Evolutionary conservation across 345 rosid species (phyloP), one percentile per base, ranked within the genome.

Genomic region (Draba incana): DNA sequence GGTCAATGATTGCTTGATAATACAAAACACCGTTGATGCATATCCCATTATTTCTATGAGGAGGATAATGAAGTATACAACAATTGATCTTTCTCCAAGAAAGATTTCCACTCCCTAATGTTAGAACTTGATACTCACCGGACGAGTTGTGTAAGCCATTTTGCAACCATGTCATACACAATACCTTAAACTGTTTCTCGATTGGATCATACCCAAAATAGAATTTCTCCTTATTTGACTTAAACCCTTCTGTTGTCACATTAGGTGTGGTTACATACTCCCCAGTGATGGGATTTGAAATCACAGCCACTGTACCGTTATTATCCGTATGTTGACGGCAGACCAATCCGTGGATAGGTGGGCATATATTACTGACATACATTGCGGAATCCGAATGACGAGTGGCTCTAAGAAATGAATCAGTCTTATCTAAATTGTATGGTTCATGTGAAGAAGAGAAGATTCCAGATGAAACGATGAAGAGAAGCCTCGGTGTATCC

Each of bases 191-290:
- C 39, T 16, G 62, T 10, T 55, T 43, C 2, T 30, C 44, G 42
- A 55, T 43, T 20, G 71, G 54, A 44, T 66, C 62, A 55, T 66
- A 66, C 1, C 62, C 71, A 2, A 44, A 28, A n/a, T 53, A 53
- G 4, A 28, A 2, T 1, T 3, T 28, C 31, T 3, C 4, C 31
- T 28, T 3, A 20, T 20, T 20, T 28, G 31, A 28, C 4, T 28
- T 5, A 28, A 28, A 2, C 31, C 4, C 31, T 3, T 28, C 31
- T 28, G 4, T 28, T 28, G 31, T 28, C 5, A 41, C 4, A 13
- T 13, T 39, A 10, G 69, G 59, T 14, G 14, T 3, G 37, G 28
- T 39, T 9, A 65, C n/a, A 41, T 1, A 39, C 16, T 65, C 48
- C 51, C 59, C 27, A 1, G 59, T 64, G 16, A 64, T 20, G 6